Evolutionary conservation across 176 grass and related monocot genomes (phyloP).

Genomic region (Musa troglodytarum): DNA sequence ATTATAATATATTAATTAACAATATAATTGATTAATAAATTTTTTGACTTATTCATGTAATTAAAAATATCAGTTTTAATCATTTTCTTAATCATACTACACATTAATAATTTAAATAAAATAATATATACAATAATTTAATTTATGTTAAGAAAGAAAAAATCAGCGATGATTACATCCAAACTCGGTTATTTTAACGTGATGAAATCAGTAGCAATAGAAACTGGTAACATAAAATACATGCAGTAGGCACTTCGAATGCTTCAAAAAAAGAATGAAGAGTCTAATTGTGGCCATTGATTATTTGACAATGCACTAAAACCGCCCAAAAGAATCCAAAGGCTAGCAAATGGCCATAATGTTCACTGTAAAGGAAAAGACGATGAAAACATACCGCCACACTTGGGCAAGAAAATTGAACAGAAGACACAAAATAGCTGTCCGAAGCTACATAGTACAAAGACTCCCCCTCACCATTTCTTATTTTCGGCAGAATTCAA

Average conservation of each 20-base stretch:
- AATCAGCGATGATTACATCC: too few relatives aligned
- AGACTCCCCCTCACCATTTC: neutral
- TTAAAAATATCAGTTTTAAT: too few relatives aligned
- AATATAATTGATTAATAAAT: too few relatives aligned
- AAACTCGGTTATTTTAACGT: neutral
- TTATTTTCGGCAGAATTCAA: neutral
- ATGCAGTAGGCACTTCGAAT: neutral
- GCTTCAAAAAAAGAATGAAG: neutral
- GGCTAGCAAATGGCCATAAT: neutral
- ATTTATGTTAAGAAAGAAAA: too few relatives aligned
- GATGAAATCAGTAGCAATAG: neutral
- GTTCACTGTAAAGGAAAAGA: neutral
- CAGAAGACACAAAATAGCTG: neutral
- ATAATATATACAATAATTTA: too few relatives aligned
- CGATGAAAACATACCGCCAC: neutral
- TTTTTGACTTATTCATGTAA: too few relatives aligned
- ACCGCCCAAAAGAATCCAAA: too few relatives aligned
- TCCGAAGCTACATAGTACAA: neutral
- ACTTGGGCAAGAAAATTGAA: conserved; percentile 2
- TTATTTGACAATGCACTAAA: conserved; percentile 4
- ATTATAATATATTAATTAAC: too few relatives aligned
- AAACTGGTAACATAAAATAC: neutral
- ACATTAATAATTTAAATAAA: too few relatives aligned
- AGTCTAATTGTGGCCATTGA: neutral
- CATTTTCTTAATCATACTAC: too few relatives aligned